A percentile compares a stretch with the other conserved stretches of the same genome.
phyloP scores from a whole-genome alignment of 2,329 filamentous ascomycete species.

The Verticillium klebahnii region DNA sequence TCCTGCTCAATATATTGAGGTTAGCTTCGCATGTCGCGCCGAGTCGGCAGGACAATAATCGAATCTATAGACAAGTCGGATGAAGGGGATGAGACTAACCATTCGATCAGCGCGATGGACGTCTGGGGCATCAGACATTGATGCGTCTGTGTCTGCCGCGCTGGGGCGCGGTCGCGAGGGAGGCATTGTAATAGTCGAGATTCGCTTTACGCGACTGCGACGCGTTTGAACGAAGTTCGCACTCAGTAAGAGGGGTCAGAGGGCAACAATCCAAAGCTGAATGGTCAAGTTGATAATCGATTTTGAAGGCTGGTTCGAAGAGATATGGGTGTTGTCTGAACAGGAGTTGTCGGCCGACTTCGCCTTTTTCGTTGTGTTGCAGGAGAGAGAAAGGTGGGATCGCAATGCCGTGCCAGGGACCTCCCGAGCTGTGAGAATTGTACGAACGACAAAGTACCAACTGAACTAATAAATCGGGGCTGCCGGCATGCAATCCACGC shows the following conservation, averaged over 20 bases:
- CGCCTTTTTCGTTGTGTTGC: background rate
- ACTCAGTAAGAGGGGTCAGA: background rate
- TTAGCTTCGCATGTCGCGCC: background rate
- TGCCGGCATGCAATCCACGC: background rate
- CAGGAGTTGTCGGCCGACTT: background rate
- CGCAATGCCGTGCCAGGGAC: background rate
- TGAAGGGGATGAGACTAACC: slow-evolving; percentile 28
- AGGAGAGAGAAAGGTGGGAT: background rate
- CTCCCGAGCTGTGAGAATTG: background rate
- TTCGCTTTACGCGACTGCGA: slow-evolving; percentile 54
- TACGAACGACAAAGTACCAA: background rate
- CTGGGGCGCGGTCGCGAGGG: slow-evolving; percentile 47
- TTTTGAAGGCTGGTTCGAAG: background rate
- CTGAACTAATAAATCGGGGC: background rate
- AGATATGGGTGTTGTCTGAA: background rate
- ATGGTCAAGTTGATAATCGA: background rate
- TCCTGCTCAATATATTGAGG: slow-evolving; percentile 34
- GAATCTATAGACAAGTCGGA: background rate
- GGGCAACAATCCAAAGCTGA: background rate
- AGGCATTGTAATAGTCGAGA: slow-evolving; percentile 40
- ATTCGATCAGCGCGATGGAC: slow-evolving; percentile 41
- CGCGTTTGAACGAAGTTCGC: slow-evolving; percentile 33
- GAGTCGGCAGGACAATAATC: background rate
- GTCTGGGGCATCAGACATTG: slow-evolving; percentile 57
- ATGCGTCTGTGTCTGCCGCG: slow-evolving; percentile 55